phyloP scores from a whole-genome alignment of 345 rosid species.

The Linum trigynum region DNA sequence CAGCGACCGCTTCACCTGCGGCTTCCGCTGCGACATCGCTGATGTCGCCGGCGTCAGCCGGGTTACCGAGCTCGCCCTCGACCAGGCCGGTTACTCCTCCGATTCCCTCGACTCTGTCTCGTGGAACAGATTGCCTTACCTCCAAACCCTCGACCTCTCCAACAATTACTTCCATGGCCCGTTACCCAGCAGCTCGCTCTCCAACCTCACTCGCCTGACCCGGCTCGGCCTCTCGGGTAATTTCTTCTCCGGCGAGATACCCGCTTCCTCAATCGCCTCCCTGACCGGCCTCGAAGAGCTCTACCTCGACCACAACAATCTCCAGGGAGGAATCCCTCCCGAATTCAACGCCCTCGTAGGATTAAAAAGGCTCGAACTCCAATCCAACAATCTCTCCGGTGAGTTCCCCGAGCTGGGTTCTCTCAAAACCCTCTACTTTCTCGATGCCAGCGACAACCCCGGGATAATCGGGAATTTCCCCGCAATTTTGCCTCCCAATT shows the following conservation, averaged over 20 bases:
- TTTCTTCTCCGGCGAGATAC: conserved; percentile 57
- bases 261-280: conserved; percentile 41
- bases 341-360: conserved; percentile 33
- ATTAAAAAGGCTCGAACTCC: conserved; percentile 62
- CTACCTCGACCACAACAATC: conserved; percentile 52
- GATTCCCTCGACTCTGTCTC: conserved; percentile 42
- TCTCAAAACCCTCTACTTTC: conserved; percentile 40
- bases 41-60: conserved; percentile 36
- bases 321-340: conserved; percentile 46
- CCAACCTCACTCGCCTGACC: conserved; percentile 45
- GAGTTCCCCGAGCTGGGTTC: conserved; percentile 54
- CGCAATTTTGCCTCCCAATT: conserved; percentile 33
- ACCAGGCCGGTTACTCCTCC: conserved; percentile 72
- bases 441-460: conserved; percentile 64
- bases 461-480: conserved; percentile 52
- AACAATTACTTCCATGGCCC: conserved; percentile 52
- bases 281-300: conserved; percentile 52
- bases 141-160: conserved; percentile 56
- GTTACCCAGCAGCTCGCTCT: conserved; percentile 37
- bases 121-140: conserved; percentile 45
- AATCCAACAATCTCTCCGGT: conserved; percentile 54
- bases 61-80: conserved; percentile 67
- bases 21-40: conserved; percentile 64
- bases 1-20: conserved; percentile 71
- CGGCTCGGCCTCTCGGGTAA: conserved; percentile 55